These are phyloP conservation scores for Soucietia sequanensis DNA, from an alignment of 805 yeast species.

Conservation along the genomic window DNA sequence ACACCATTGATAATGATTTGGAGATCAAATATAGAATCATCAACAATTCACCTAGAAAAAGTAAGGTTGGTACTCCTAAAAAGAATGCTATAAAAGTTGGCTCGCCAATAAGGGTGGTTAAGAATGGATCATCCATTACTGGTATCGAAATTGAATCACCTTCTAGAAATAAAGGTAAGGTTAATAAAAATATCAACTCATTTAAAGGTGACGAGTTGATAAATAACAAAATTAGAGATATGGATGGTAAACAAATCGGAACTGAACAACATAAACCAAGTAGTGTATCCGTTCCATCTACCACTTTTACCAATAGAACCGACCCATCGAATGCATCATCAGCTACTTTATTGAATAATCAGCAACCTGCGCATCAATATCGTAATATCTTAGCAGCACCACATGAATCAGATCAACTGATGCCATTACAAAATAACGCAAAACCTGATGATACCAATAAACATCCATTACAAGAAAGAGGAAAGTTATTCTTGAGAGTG, in stretches of 20 bases:
- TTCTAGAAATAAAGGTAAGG: neutral
- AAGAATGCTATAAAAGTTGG: slow-evolving; percentile 35
- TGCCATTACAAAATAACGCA: neutral
- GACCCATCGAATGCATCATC: slow-evolving; percentile 13
- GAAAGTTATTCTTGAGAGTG: slow-evolving; percentile 54
- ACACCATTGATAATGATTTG: slow-evolving; percentile 6
- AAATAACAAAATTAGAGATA: slow-evolving; percentile 22
- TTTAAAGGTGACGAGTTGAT: slow-evolving; percentile 18
- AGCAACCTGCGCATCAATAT: slow-evolving; percentile 1
- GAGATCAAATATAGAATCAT: slow-evolving; percentile 4
- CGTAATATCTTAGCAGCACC: slow-evolving; percentile 3
- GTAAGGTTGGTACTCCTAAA: slow-evolving; percentile 7
- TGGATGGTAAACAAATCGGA: slow-evolving; percentile 2
- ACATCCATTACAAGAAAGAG: slow-evolving; percentile 37
- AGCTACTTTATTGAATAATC: slow-evolving; percentile 8
- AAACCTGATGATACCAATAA: slow-evolving; percentile 3
- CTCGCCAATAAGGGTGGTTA: slow-evolving; percentile 36
- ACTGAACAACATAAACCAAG: slow-evolving; percentile 16
- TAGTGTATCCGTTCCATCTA: slow-evolving; percentile 34
- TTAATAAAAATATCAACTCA: neutral
- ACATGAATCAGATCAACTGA: slow-evolving; percentile 4
- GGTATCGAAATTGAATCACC: slow-evolving; percentile 16
- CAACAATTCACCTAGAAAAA: slow-evolving; percentile 1
- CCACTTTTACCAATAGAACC: slow-evolving; percentile 9
- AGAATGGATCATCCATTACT: slow-evolving; percentile 27